Evolutionary conservation across 192 early-diverging fungal genomes (phyloP).

Genomic region (Coemansia guatemalensis): DNA sequence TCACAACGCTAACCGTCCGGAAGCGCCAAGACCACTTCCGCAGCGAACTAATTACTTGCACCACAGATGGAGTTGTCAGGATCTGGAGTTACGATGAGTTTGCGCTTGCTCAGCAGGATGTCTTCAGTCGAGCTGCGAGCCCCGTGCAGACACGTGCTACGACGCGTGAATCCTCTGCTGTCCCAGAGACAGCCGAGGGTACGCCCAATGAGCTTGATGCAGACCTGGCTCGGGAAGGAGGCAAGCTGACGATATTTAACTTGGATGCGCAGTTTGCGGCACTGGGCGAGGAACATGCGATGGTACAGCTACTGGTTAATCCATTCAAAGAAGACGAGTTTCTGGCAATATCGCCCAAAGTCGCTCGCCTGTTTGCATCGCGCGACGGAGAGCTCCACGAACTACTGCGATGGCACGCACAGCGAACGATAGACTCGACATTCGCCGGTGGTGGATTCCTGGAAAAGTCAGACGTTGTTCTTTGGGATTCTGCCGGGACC

Average conservation of each 20-base stretch:
- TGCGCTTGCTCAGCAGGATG: conserved; percentile 44
- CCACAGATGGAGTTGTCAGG: conserved; percentile 38
- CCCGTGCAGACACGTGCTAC: neutral
- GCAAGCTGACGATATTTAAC: conserved; percentile 13
- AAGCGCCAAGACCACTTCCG: conserved; percentile 44
- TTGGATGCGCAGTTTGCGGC: conserved; percentile 38
- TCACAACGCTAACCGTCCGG: conserved; percentile 34
- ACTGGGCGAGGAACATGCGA: conserved; percentile 25
- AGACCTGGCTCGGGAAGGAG: neutral
- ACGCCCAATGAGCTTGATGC: neutral
- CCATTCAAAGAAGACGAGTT: conserved; percentile 53
- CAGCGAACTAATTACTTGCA: conserved; percentile 50
- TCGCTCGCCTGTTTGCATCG: conserved; percentile 48
- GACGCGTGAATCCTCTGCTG: neutral
- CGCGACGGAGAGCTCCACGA: conserved; percentile 41
- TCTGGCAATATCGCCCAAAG: conserved; percentile 32
- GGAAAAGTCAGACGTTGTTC: conserved; percentile 29
- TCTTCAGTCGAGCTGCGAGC: conserved; percentile 33
- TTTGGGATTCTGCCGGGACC: conserved; percentile 49
- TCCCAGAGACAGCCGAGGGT: neutral
- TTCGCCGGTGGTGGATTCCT: conserved; percentile 46
- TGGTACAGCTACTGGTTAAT: conserved; percentile 25
- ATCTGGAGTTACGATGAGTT: conserved; percentile 54
- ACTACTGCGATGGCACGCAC: conserved; percentile 44
- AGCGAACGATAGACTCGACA: conserved; percentile 17